A percentile compares a stretch with the other conserved stretches of the same genome.
phyloP scores from a whole-genome alignment of 192 early-diverging fungal genomes.

The Mortierella alpina region DNA sequence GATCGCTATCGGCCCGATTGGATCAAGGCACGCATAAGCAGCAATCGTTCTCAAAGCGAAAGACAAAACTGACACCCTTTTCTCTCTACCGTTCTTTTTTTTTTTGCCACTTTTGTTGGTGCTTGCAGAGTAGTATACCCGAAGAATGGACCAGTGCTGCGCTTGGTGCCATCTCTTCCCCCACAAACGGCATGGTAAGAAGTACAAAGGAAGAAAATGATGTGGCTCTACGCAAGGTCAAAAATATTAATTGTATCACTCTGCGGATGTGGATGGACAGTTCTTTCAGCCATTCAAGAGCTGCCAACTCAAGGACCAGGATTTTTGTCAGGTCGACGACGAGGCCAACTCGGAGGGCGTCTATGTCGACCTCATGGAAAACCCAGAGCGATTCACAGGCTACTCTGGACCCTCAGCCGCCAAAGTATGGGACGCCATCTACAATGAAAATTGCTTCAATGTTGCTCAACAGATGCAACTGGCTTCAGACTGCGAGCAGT shows the following conservation, averaged over 20 bases:
- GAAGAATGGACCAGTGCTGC: slow-evolving; percentile 64
- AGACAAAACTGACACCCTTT: neutral
- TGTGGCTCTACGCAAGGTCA: neutral
- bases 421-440: slow-evolving; percentile 93
- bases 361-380: slow-evolving; percentile 88
- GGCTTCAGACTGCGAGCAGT: slow-evolving; percentile 55
- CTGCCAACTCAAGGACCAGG: slow-evolving; percentile 76
- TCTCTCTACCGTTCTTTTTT: neutral
- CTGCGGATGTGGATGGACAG: slow-evolving; percentile 43
- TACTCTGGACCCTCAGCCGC: slow-evolving; percentile 90
- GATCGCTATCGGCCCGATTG: slow-evolving; percentile 37
- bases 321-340: slow-evolving; percentile 93
- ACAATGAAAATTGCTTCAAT: slow-evolving; percentile 96
- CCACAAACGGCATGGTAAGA: slow-evolving; percentile 64
- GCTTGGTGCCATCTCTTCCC: slow-evolving; percentile 79
- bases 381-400: slow-evolving; percentile 97
- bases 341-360: slow-evolving; percentile 75
- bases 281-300: slow-evolving; percentile 63
- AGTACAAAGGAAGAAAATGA: neutral
- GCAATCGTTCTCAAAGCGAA: slow-evolving; percentile 49
- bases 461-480: slow-evolving; percentile 67
- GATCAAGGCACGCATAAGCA: neutral
- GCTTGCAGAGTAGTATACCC: slow-evolving; percentile 54
- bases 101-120: neutral
- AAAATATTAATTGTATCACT: neutral